Evolutionary conservation across 495 filamentous ascomycete species (phyloP).

Genomic region (Schizothecium vesticola): DNA sequence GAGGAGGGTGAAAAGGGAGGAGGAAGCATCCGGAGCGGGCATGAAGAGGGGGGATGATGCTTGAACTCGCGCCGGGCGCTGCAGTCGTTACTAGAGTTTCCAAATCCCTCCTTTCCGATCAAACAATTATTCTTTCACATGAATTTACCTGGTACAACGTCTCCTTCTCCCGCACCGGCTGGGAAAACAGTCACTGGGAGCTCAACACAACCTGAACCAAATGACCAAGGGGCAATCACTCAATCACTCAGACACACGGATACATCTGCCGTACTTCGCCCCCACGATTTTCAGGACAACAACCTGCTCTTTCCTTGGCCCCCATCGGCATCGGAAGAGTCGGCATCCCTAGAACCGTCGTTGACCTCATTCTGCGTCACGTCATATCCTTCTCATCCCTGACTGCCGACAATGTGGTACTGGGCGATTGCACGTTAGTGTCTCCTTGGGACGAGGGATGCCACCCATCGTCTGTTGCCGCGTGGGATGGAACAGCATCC

Average conservation of each 20-base stretch:
- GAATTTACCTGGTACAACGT: too few relatives aligned
- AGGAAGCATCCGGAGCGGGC: background rate
- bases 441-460: background rate
- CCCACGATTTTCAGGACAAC: background rate
- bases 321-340: background rate
- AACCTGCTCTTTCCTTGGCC: background rate
- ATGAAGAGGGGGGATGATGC: background rate
- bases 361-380: background rate
- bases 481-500: background rate
- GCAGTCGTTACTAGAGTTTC: too few relatives aligned
- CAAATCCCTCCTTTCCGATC: too few relatives aligned
- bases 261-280: background rate
- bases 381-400: background rate
- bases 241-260: background rate
- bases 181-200: background rate
- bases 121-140: too few relatives aligned
- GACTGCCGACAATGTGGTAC: background rate
- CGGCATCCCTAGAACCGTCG: background rate
- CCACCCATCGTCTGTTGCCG: background rate
- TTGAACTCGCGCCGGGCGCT: background rate
- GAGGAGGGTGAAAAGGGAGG: constrained; percentile 14
- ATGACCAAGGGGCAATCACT: background rate
- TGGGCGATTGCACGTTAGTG: background rate
- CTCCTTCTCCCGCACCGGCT: too few relatives aligned
- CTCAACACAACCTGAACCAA: background rate